Percentiles rank a stretch among this genome's conserved stretches.
phyloP scores from a whole-genome alignment of 2,329 filamentous ascomycete genomes.

The Rosellinia necatrix region DNA sequence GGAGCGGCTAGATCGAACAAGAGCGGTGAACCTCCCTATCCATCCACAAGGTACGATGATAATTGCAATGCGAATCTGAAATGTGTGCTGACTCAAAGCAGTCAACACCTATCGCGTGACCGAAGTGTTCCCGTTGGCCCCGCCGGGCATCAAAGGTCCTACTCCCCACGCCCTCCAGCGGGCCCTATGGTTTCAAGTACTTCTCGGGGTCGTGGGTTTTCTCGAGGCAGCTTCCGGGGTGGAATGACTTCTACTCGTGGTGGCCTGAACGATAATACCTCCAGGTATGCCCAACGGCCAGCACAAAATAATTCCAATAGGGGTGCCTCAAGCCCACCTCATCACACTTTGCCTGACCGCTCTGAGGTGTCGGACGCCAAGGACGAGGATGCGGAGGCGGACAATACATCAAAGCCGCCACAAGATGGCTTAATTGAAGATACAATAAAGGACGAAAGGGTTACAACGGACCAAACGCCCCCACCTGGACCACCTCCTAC shows the following conservation, averaged over 20 bases:
- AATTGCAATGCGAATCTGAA: constrained; percentile 13
- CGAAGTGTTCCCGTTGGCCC: constrained; percentile 13
- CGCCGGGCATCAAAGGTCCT: constrained; percentile 44
- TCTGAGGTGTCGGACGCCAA: constrained; percentile 33
- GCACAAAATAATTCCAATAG: constrained; percentile 28
- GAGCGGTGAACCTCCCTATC: constrained; percentile 50
- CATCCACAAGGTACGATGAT: constrained; percentile 41
- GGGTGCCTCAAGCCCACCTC: constrained; percentile 34
- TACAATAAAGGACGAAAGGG: constrained; percentile 52
- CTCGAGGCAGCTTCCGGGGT: constrained; percentile 61
- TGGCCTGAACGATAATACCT: constrained; percentile 60
- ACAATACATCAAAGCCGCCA: constrained; percentile 65
- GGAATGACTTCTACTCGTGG: constrained; percentile 57
- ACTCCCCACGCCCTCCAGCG: constrained; percentile 57
- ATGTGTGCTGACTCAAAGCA: constrained; percentile 43
- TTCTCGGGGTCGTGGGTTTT: constrained; percentile 50
- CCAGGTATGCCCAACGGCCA: constrained; percentile 63
- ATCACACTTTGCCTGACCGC: constrained; percentile 39
- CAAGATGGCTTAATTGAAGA: constrained; percentile 71
- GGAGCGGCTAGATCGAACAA: constrained; percentile 58
- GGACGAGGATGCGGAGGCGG: constrained; percentile 55
- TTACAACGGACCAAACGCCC: constrained; percentile 56
- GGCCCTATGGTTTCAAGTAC: constrained; percentile 57
- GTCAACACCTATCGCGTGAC: constrained; percentile 18
- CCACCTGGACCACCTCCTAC: constrained; percentile 55